phyloP scores from a whole-genome alignment of 805 yeast species.

The Peterozyma xylosa region DNA sequence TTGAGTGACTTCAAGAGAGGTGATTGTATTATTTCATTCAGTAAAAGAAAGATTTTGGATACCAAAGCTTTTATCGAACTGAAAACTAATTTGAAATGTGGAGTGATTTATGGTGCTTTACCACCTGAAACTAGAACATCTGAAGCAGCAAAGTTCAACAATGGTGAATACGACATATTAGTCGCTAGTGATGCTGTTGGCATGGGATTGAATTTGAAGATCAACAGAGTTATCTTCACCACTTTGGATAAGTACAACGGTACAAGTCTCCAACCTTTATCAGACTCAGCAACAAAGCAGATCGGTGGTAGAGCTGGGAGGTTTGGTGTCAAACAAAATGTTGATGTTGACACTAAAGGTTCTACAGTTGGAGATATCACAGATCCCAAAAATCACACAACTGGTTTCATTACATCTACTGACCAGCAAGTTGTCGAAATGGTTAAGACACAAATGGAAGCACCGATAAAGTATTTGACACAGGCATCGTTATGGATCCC shows the following conservation, averaged over 20 bases:
- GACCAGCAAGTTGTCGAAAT: constrained; percentile 31
- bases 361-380: no score
- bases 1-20: constrained; percentile 48
- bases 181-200: constrained; percentile 98
- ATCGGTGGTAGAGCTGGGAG: constrained; percentile 97
- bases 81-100: constrained; percentile 58
- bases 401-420: constrained; percentile 51
- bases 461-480: constrained; percentile 42
- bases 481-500: constrained; percentile 81
- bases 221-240: constrained; percentile 72
- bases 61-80: constrained; percentile 64
- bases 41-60: constrained; percentile 64
- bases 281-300: constrained; percentile 72
- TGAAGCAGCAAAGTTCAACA: constrained; percentile 76
- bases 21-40: constrained; percentile 86
- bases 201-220: constrained; percentile 89
- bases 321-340: constrained; percentile 26
- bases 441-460: constrained; percentile 38
- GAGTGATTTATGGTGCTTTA: constrained; percentile 88
- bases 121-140: constrained; percentile 92
- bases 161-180: constrained; percentile 71
- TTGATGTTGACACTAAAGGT: neutral
- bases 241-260: constrained; percentile 70
- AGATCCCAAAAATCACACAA: constrained; percentile 5
- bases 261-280: constrained; percentile 31